These are phyloP conservation scores for Pseudocercospora eumusae DNA, from an alignment of 2,329 filamentous ascomycete species.

Conservation along the genomic window DNA sequence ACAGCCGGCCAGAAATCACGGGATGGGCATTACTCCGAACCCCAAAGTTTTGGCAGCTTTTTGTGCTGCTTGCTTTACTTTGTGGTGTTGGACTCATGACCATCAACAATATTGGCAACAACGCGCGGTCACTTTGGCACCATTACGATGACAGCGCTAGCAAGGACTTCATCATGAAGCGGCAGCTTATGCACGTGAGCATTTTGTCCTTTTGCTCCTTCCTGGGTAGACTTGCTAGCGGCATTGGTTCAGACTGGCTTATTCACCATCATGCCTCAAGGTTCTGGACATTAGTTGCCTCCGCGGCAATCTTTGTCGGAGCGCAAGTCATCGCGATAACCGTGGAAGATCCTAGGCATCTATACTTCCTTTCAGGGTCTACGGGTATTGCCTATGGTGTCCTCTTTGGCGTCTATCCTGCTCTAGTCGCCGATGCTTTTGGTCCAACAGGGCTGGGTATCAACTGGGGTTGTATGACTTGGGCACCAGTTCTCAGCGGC, in stretches of 20 bases:
- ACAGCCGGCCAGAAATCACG: conserved; percentile 80
- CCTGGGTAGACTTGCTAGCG: conserved; percentile 69
- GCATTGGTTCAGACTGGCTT: conserved; percentile 87
- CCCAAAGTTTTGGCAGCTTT: conserved; percentile 88
- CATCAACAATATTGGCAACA: conserved; percentile 97
- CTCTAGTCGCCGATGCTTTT: conserved; percentile 82
- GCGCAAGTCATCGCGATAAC: conserved; percentile 76
- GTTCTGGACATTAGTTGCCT: conserved; percentile 85
- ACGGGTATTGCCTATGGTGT: conserved; percentile 91
- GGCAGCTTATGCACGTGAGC: conserved; percentile 89
- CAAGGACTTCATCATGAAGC: conserved; percentile 73
- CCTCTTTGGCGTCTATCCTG: conserved; percentile 90
- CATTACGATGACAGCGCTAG: conserved; percentile 74
- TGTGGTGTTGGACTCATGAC: conserved; percentile 96
- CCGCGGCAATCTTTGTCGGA: conserved; percentile 72
- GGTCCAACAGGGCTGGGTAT: conserved; percentile 85
- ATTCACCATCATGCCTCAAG: conserved; percentile 79
- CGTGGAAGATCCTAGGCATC: conserved; percentile 73
- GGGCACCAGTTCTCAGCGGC: conserved; percentile 82
- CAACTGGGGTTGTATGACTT: conserved; percentile 95
- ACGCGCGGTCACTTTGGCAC: conserved; percentile 81
- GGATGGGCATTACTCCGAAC: conserved; percentile 72
- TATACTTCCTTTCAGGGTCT: conserved; percentile 76
- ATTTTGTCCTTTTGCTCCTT: conserved; percentile 91
- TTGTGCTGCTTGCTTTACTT: conserved; percentile 82